Percentiles rank a stretch among this genome's conserved stretches.
These are phyloP conservation scores for Tribonema minus DNA, from an alignment of 108 stramenopile species.

Conservation along the genomic window DNA sequence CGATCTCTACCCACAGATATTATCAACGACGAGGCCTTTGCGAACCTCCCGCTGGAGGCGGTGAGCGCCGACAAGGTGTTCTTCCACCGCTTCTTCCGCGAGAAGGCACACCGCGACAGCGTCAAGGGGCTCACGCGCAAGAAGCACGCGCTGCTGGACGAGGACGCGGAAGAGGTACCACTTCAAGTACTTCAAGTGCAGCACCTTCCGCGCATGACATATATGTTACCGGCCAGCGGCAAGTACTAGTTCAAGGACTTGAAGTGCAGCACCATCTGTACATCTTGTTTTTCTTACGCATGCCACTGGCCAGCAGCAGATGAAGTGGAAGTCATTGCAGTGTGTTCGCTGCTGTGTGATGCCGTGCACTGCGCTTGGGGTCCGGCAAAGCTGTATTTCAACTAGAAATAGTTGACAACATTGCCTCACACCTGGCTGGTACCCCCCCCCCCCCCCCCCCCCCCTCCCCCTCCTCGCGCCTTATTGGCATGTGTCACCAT, in stretches of 20 bases:
- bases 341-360: too few relatives aligned
- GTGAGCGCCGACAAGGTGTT: conserved; percentile 56
- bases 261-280: not conserved
- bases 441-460: too few relatives aligned
- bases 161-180: not conserved
- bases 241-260: not conserved
- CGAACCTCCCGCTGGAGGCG: not conserved
- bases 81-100: conserved; percentile 80
- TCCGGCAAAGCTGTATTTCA: too few relatives aligned
- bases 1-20: not conserved
- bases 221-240: not conserved
- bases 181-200: not conserved
- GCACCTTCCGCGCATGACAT: not conserved
- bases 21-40: conserved; percentile 10
- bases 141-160: conserved; percentile 49
- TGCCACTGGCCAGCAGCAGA: not conserved
- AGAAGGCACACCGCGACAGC: conserved; percentile 72
- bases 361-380: too few relatives aligned
- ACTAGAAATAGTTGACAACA: too few relatives aligned
- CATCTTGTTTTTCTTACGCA: not conserved
- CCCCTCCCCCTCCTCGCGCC: too few relatives aligned
- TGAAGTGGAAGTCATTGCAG: too few relatives aligned
- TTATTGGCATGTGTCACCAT: too few relatives aligned
- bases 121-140: conserved; percentile 67
- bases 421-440: too few relatives aligned